These are phyloP conservation scores for Boehmeria nivea DNA, from an alignment of 306 rosid species.

Conservation along the genomic window DNA sequence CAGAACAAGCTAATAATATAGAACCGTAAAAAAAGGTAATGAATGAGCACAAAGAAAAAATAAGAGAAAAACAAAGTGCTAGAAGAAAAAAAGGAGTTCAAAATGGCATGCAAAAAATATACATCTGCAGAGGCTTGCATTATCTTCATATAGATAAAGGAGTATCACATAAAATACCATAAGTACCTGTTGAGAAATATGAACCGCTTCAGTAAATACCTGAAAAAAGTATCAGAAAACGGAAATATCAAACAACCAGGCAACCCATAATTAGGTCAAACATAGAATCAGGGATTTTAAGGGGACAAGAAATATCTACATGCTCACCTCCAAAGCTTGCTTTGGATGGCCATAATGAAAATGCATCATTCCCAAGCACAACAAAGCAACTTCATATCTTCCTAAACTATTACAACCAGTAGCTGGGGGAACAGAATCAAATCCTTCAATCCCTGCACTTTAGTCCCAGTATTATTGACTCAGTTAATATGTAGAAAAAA, in stretches of 20 bases:
- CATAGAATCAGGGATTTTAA: constrained; percentile 1
- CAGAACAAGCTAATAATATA: no score
- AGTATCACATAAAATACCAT: background rate
- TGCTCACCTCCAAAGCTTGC: constrained; percentile 80
- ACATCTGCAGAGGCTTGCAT: no score
- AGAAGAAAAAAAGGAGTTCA: no score
- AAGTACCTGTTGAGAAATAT: constrained; percentile 84
- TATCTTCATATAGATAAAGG: no score
- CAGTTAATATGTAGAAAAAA: constrained; percentile 25
- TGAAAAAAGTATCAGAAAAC: constrained; percentile 26
- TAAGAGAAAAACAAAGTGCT: no score
- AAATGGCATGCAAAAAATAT: no score
- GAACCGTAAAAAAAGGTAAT: no score
- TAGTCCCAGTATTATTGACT: constrained; percentile 44
- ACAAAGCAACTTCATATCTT: constrained; percentile 79
- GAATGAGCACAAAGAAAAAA: no score
- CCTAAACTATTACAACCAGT: constrained; percentile 60
- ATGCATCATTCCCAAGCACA: constrained; percentile 94
- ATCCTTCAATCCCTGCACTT: constrained; percentile 99
- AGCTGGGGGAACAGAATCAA: constrained; percentile 65
- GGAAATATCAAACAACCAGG: constrained; percentile 11
- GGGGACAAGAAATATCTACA: constrained; percentile 15
- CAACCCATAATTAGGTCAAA: constrained; percentile 10
- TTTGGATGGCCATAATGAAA: constrained; percentile 94
- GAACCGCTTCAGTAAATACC: constrained; percentile 96